Percentiles rank a stretch among this genome's conserved stretches.
Evolutionary conservation across 2,329 filamentous ascomycete genomes (phyloP).

Genomic region (Talaromyces piceae): DNA sequence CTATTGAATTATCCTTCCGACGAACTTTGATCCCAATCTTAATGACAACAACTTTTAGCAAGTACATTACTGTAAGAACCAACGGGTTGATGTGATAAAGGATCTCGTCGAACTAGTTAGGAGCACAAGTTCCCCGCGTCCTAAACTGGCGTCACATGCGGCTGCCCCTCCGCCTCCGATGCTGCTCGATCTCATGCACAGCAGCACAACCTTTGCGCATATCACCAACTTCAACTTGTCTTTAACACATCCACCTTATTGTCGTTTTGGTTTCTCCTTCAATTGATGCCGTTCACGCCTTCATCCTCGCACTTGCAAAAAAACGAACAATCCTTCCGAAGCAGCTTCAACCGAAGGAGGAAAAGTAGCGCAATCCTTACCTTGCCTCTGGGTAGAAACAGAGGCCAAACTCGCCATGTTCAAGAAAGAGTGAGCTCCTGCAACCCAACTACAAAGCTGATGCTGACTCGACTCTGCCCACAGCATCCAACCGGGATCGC

Average conservation of each 20-base stretch:
- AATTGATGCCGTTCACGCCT: not conserved
- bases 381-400: not conserved
- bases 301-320: not conserved
- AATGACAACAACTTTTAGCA: too few relatives aligned
- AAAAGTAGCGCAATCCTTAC: not conserved
- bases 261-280: not conserved
- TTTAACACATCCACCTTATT: conserved; percentile 1
- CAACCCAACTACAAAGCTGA: not conserved
- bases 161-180: conserved; percentile 4
- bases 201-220: conserved; percentile 1
- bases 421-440: conserved; percentile 70
- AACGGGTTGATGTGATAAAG: not conserved
- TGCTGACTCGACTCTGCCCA: not conserved
- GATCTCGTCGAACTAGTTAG: not conserved
- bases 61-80: too few relatives aligned
- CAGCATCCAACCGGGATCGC: conserved; percentile 69
- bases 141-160: conserved; percentile 6
- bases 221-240: not conserved
- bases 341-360: not conserved
- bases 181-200: conserved; percentile 16
- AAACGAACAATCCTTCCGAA: not conserved
- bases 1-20: too few relatives aligned
- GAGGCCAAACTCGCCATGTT: conserved; percentile 56
- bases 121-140: conserved; percentile 21
- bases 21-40: too few relatives aligned